A percentile compares a stretch with the other conserved stretches of the same genome.
Conservation (phyloP, 2,329 filamentous ascomycete genomes). For the Aspergillus ustus region DNA sequence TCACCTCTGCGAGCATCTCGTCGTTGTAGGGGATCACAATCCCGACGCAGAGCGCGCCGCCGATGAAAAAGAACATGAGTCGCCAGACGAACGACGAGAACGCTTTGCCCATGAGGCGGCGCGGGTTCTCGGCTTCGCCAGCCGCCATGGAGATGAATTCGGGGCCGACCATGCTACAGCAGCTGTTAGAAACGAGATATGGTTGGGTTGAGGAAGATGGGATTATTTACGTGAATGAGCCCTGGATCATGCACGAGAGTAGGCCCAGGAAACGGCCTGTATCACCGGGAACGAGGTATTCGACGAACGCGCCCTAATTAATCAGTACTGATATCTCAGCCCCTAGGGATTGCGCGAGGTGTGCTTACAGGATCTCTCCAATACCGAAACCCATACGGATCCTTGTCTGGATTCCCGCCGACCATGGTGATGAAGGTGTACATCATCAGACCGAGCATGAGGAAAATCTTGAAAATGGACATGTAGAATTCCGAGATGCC, state of each 20-base stretch:
- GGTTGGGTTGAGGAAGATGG: background rate
- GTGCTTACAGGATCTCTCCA: slow-evolving; percentile 58
- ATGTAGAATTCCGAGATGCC: slow-evolving; percentile 55
- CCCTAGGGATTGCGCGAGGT: too few relatives aligned
- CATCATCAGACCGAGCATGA: slow-evolving; percentile 35
- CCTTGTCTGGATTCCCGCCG: slow-evolving; percentile 72
- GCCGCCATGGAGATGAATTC: slow-evolving; percentile 47
- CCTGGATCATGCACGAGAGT: slow-evolving; percentile 73
- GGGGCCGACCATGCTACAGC: slow-evolving; percentile 59
- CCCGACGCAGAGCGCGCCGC: background rate
- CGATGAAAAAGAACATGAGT: slow-evolving; percentile 8
- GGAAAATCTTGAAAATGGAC: slow-evolving; percentile 47
- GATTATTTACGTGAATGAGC: slow-evolving; percentile 58
- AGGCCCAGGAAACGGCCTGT: slow-evolving; percentile 59
- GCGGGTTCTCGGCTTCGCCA: slow-evolving; percentile 6
- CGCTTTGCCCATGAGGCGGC: background rate
- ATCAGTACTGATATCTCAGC: background rate
- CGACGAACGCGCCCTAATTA: slow-evolving; percentile 62
- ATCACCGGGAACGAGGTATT: slow-evolving; percentile 63
- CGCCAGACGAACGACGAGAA: slow-evolving; percentile 1
- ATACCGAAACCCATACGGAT: slow-evolving; percentile 72
- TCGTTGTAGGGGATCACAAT: background rate
- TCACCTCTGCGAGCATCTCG: background rate
- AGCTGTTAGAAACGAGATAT: background rate
- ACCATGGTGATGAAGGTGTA: slow-evolving; percentile 77